Evolutionary conservation across 768 basidiomycete genomes (phyloP), one percentile per base, ranked within the genome.

Genomic region (Pisolithus orientalis): DNA sequence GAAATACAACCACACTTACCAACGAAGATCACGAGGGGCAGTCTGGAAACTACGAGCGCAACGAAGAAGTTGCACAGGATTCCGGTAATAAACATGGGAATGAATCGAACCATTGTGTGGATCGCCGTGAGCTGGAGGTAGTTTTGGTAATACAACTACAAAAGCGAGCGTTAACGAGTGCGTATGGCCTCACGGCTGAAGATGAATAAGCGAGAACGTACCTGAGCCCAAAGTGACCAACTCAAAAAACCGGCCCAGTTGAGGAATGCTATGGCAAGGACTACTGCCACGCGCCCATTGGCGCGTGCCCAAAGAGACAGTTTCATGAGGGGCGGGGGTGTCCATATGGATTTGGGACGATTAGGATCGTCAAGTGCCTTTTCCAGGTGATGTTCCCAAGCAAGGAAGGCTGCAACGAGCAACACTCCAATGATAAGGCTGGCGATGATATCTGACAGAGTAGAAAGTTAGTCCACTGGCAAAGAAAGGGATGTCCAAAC

Each of bases 71-170:
- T 90, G 59, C 83, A 85, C 3, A 78, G 38, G 6, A 81, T 52
- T 4, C 90, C 89, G 16, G 76, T 77, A 16, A 90, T 60, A 29
- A 80, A 78, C 84, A 87, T 87, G 0, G 89, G 89, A 1, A 90
- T 53, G 47, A 90, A 67, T 2, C 86, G 79, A 21, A 86, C 55
- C 65, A 87, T 85, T 0, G 84, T 79, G 11, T 72, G 68, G 14
- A 91, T 68, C 0, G 87, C 82, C 0, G 67, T 73, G 5, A 82
- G 73, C 0, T 68, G 59, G 13, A 74, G 57, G 62, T 83, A 91
- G 44, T 80, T 74, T 59, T 91, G 87, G 62, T 88, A 91, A 61
- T 82, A 90, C 5, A 90, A 61, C 81, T 88, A 51, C 37, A 44
- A 27, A 28, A 13, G 25, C 44, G 25, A 45, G 34, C 34, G 11